phyloP scores from a whole-genome alignment of 1,284 basidiomycete species.

The Hymenochaete sp. region DNA sequence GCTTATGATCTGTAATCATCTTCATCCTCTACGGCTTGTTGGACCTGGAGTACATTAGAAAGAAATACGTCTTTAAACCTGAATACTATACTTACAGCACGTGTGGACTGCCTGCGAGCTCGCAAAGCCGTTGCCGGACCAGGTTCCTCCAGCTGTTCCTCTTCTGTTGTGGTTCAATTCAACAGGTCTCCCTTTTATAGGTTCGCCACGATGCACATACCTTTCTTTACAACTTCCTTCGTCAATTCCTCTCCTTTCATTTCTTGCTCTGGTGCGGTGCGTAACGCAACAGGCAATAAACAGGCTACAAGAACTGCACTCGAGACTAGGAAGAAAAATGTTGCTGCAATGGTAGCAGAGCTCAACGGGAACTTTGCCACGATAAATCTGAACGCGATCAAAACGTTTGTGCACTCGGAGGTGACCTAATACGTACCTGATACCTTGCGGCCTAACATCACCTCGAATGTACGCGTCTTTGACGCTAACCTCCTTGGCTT shows the following conservation, averaged over 20 bases:
- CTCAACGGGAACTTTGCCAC: constrained; percentile 62
- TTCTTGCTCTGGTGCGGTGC: neutral
- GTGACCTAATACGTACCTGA: constrained; percentile 40
- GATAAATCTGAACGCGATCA: constrained; percentile 41
- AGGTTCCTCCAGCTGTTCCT: neutral
- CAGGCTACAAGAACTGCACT: constrained; percentile 25
- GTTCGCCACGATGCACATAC: too few species aligned
- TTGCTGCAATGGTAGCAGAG: constrained; percentile 36
- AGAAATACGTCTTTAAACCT: neutral
- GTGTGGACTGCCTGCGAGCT: neutral
- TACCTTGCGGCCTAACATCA: constrained; percentile 49
- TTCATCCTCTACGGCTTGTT: too few species aligned
- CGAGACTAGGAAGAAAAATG: constrained; percentile 36
- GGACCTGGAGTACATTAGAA: too few species aligned
- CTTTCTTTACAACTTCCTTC: constrained; percentile 2
- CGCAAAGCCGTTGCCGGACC: neutral
- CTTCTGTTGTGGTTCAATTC: neutral
- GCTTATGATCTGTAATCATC: too few species aligned
- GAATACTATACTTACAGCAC: constrained; percentile 1
- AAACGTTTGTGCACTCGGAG: neutral
- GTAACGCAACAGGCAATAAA: constrained; percentile 11
- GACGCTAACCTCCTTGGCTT: constrained; percentile 63
- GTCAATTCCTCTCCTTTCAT: neutral
- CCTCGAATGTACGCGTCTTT: constrained; percentile 52
- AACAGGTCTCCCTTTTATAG: too few species aligned